phyloP scores from a whole-genome alignment of 306 rosid species.

The Adenanthera pavonina region DNA sequence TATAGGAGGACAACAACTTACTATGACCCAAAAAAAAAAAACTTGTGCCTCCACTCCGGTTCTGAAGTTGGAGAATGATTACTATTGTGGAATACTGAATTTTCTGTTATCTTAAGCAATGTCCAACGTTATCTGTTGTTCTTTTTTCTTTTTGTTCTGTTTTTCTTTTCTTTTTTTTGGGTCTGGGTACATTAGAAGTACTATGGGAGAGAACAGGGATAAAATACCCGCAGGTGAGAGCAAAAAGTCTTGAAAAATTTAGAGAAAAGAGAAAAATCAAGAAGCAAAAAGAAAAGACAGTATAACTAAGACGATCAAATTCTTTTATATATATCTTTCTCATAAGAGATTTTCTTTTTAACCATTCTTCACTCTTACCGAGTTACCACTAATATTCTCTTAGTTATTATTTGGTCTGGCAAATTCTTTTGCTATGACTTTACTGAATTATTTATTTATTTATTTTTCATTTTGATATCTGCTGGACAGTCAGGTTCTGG shows the following conservation, averaged over 20 bases:
- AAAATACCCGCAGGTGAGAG: neutral
- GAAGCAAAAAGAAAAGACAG: neutral
- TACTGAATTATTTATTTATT: conserved; percentile 7
- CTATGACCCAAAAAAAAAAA: neutral
- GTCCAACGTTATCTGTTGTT: too few relatives aligned
- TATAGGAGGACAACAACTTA: neutral
- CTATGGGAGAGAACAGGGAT: neutral
- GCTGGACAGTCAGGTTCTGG: conserved; percentile 68
- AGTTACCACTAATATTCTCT: neutral
- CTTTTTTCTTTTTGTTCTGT: too few relatives aligned
- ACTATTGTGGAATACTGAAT: neutral
- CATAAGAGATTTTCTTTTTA: neutral
- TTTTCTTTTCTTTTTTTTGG: too few relatives aligned
- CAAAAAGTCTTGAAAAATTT: neutral
- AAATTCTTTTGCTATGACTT: conserved; percentile 12
- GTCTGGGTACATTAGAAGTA: neutral
- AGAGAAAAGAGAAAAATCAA: neutral
- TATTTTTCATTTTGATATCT: conserved; percentile 52
- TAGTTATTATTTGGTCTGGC: conserved; percentile 20
- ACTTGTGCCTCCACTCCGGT: neutral
- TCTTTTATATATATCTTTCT: neutral
- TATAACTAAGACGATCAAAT: neutral
- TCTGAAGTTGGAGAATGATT: neutral
- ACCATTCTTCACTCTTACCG: neutral
- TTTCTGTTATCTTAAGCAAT: neutral